These are phyloP conservation scores for Lepiota subincarnata DNA, from an alignment of 768 basidiomycete species.

Conservation along the genomic window DNA sequence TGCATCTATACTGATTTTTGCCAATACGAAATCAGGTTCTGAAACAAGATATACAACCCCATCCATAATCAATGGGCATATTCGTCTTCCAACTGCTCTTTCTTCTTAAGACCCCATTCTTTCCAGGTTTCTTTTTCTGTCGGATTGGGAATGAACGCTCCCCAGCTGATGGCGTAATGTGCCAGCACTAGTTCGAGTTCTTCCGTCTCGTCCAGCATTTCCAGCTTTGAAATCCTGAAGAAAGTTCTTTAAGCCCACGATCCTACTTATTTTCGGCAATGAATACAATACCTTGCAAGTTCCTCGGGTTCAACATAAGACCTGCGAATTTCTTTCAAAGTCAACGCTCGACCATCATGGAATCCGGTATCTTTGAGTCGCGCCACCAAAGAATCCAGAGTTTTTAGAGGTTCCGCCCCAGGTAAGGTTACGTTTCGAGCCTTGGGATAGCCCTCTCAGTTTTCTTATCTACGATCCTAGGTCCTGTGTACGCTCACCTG, in stretches of 20 bases:
- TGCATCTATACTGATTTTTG: background rate
- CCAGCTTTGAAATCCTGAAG: constrained; percentile 69
- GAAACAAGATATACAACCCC: background rate
- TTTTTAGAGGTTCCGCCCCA: constrained; percentile 62
- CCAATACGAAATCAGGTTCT: background rate
- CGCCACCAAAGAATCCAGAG: constrained; percentile 46
- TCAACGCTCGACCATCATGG: constrained; percentile 48
- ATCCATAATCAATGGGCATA: background rate
- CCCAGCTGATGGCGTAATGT: constrained; percentile 91
- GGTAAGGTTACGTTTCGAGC: constrained; percentile 70
- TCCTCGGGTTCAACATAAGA: constrained; percentile 45
- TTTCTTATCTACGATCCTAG: background rate
- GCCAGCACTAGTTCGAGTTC: constrained; percentile 86
- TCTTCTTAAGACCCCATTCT: constrained; percentile 32
- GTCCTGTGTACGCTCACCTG: constrained; percentile 42
- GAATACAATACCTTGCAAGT: constrained; percentile 48
- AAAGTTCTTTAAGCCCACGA: background rate
- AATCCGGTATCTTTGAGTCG: constrained; percentile 64
- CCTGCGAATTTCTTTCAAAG: constrained; percentile 65
- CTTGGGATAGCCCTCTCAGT: constrained; percentile 31
- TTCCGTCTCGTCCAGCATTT: constrained; percentile 91
- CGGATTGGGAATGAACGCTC: constrained; percentile 23
- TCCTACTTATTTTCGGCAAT: background rate
- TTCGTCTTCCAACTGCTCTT: constrained; percentile 3
- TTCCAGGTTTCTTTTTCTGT: constrained; percentile 24